Evolutionary conservation across 2,329 filamentous ascomycete species (phyloP), one percentile per base, ranked within the genome.

Genomic region (Coccinonectria pachysandricola): DNA sequence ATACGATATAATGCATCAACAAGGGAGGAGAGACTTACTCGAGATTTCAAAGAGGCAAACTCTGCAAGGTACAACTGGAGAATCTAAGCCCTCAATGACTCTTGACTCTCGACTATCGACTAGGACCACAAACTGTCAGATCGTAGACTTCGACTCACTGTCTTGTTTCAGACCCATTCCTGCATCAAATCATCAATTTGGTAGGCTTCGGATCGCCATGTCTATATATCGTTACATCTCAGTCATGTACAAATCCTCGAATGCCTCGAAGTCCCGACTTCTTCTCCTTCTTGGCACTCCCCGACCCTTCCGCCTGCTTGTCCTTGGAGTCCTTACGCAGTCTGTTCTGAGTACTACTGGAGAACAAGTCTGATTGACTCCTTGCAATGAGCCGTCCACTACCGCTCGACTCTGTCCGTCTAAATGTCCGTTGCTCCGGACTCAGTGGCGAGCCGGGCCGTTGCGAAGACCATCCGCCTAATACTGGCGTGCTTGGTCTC

Each of bases 291-390:
- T 52, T 56, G 11, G 43, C 31, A 15, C 19, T n/a, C 6, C 6
- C 10, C 6, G 28, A 40, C 8, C 65, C 62, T 5, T 64, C 59
- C 19, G 53, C 54, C 23, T 52, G 53, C 36, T 63, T 64, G 17
- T 66, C 62, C 34, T 68, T 69, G 7, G 43, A 45, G 15, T 71
- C 64, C 38, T 68, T 64, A 4, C 60, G 59, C 1, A 58, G 46
- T 15, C 57, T 46, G 40, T 63, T 68, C 36, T 66, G 64, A 7
- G 64, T 52, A 12, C 64, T 62, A 11, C 64, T 65, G 62, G 40
- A 12, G 23, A 26, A 33, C 11, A 29, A 14, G 15, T 50, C 39
- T 15, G 38, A 42, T 22, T 42, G 39, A 24, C 40, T 39, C 18
- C 37, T 30, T 11, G 33, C 34, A 22, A 37, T 31, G 21, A 35